A percentile compares a stretch with the other conserved stretches of the same genome.
These are phyloP conservation scores for Parastagonospora avenae DNA, from an alignment of 2,329 filamentous ascomycete species.

Conservation along the genomic window DNA sequence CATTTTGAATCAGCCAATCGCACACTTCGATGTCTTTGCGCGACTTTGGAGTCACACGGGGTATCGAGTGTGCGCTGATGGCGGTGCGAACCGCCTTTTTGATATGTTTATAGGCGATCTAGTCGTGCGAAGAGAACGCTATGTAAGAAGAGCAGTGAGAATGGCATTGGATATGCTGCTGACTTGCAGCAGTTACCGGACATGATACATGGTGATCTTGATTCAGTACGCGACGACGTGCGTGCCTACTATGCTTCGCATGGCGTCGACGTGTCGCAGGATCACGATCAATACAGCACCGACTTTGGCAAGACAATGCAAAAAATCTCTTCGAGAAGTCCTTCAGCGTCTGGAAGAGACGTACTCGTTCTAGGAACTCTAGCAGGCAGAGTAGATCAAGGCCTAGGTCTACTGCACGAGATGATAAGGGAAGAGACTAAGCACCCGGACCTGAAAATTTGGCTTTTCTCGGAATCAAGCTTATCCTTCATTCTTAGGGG, in stretches of 20 bases:
- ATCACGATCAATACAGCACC: conserved; percentile 83
- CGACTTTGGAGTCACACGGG: conserved; percentile 59
- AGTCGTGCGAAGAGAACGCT: conserved; percentile 27
- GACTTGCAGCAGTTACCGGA: conserved; percentile 48
- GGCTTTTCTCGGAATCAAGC: conserved; percentile 79
- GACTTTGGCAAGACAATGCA: conserved; percentile 84
- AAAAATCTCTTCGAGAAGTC: conserved; percentile 58
- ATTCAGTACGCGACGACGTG: conserved; percentile 72
- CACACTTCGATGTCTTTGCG: conserved; percentile 56
- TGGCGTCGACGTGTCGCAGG: conserved; percentile 67
- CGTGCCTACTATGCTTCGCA: conserved; percentile 69
- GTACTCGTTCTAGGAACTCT: conserved; percentile 85
- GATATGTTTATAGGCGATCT: conserved; percentile 50
- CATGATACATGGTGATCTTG: conserved; percentile 86
- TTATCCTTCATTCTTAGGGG: conserved; percentile 79
- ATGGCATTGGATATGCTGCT: conserved; percentile 9
- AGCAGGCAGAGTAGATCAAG: conserved; percentile 90
- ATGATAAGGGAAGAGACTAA: conserved; percentile 62
- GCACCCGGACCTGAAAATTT: conserved; percentile 61
- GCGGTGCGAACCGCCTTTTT: conserved; percentile 80
- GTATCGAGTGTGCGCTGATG: conserved; percentile 82
- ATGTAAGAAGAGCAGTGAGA: conserved; percentile 28
- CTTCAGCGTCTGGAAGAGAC: conserved; percentile 50
- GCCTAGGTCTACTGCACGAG: conserved; percentile 85
- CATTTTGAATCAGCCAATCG: conserved; percentile 53